Conservation (phyloP, 345 rosid genomes). For the Trapa bicornis region DNA sequence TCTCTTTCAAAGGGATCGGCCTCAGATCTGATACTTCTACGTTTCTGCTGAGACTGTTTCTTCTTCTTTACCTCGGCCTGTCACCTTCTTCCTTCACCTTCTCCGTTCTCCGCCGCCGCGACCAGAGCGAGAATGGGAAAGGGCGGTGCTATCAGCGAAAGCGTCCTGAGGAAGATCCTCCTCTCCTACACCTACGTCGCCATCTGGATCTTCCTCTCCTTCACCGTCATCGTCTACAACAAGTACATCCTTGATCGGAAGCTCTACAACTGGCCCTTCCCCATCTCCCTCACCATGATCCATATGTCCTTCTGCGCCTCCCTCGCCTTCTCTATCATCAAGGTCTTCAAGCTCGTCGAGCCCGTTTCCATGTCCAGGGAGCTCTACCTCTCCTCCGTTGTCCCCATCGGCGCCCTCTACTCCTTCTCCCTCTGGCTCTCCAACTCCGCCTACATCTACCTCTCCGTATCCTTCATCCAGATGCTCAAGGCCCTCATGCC, state of each 20-base stretch:
- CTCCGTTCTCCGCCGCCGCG: neutral
- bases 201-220: slow-evolving; percentile 95
- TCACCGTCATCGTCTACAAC: slow-evolving; percentile 98
- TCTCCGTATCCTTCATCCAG: slow-evolving; percentile 93
- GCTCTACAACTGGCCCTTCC: slow-evolving; percentile 97
- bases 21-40: neutral
- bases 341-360: slow-evolving; percentile 79
- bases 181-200: slow-evolving; percentile 88
- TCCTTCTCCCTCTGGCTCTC: slow-evolving; percentile 89
- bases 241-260: slow-evolving; percentile 95
- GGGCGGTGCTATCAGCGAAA: slow-evolving; percentile 72
- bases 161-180: slow-evolving; percentile 75
- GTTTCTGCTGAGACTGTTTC: neutral
- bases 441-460: slow-evolving; percentile 92
- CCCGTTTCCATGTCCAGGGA: slow-evolving; percentile 82
- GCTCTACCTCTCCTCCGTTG: slow-evolving; percentile 66
- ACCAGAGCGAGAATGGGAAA: slow-evolving; percentile 45
- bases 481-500: slow-evolving; percentile 98
- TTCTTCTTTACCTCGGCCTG: neutral
- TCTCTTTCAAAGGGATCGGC: neutral
- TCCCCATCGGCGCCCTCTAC: slow-evolving; percentile 89
- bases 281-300: slow-evolving; percentile 95
- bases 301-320: slow-evolving; percentile 95
- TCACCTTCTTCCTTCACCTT: neutral
- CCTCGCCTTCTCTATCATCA: slow-evolving; percentile 74